Evolutionary conservation across 345 rosid genomes (phyloP), one percentile per base, ranked within the genome.

Genomic region (Linum usitatissimum): DNA sequence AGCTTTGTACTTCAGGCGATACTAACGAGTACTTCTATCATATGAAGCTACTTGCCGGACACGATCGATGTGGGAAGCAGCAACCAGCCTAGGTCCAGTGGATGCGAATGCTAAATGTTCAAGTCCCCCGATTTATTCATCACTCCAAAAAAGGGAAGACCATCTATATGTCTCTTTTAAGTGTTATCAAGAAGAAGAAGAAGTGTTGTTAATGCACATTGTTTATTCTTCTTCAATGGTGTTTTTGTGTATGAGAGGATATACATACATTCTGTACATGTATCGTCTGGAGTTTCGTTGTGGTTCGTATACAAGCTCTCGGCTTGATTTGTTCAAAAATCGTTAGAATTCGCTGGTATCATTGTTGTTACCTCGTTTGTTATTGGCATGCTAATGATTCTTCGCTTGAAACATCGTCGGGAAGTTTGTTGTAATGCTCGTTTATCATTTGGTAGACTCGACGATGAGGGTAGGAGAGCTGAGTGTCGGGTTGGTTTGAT

Each of bases 61-160:
- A 83, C 88, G 57, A 85, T 85, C n/a, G 88, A 85, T 66, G 84
- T 83, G 3, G 84, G 77, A 56, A 83, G 68, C 66, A 85, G 76
- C 80, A 76, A 72, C 65, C 76, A 75, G 66, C 83, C 76, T 55
- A 78, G 84, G 75, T 83, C 88, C 55, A 68, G 70, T 14, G 88
- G 83, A 71, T 85, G 91, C 17, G 85, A 80, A 72, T 84, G 85
- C 76, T 74, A 69, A 67, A 23, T 23, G 18, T 18, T 51, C 23
- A 3, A 45, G 3, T 38, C 68, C 60, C 20, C 34, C 28, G 64
- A 53, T 40, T 64, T 1, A 23, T 23, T 70, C 60, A 38, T 68
- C 63, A 45, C 12, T 3, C 18, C 2, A 19, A 18, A 12, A 12
- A 34, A 64, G 49, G 15, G 31, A 21, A 13, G 15, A 45, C 38